Percentiles rank a stretch among this genome's conserved stretches.
Evolutionary conservation across 768 basidiomycete species (phyloP).

Genomic region (Boletus insuetus): DNA sequence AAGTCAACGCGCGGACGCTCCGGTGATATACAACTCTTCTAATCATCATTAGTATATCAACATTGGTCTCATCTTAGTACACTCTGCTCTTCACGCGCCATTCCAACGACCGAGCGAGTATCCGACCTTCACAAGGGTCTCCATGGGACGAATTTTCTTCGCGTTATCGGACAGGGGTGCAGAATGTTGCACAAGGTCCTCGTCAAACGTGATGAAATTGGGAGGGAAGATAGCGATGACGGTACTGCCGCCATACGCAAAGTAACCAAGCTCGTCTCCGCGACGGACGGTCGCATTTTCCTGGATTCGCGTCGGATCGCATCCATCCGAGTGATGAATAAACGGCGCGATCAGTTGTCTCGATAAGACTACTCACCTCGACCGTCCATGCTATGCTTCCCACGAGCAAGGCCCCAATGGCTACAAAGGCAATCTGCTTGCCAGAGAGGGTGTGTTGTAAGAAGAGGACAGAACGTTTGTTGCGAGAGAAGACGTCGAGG

Average conservation of each 20-base stretch:
- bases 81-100: slow-evolving; percentile 2
- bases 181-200: slow-evolving; percentile 59
- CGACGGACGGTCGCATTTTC: slow-evolving; percentile 51
- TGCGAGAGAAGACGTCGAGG: slow-evolving; percentile 65
- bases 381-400: slow-evolving; percentile 70
- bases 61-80: not conserved
- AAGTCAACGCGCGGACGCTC: no score
- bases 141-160: slow-evolving; percentile 39
- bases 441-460: slow-evolving; percentile 46
- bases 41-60: not conserved
- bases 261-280: slow-evolving; percentile 66
- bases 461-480: slow-evolving; percentile 55
- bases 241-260: slow-evolving; percentile 80
- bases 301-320: slow-evolving; percentile 14
- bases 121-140: slow-evolving; percentile 59
- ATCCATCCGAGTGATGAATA: not conserved
- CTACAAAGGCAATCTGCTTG: slow-evolving; percentile 61
- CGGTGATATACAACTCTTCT: not conserved
- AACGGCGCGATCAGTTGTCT: not conserved
- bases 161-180: slow-evolving; percentile 8
- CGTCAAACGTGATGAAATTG: slow-evolving; percentile 54
- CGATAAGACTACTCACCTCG: slow-evolving; percentile 10
- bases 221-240: slow-evolving; percentile 58
- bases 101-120: slow-evolving; percentile 28
- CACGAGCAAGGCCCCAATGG: slow-evolving; percentile 80